Evolutionary conservation across 1,284 basidiomycete species (phyloP).

Genomic region (Ceratobasidium sp.): DNA sequence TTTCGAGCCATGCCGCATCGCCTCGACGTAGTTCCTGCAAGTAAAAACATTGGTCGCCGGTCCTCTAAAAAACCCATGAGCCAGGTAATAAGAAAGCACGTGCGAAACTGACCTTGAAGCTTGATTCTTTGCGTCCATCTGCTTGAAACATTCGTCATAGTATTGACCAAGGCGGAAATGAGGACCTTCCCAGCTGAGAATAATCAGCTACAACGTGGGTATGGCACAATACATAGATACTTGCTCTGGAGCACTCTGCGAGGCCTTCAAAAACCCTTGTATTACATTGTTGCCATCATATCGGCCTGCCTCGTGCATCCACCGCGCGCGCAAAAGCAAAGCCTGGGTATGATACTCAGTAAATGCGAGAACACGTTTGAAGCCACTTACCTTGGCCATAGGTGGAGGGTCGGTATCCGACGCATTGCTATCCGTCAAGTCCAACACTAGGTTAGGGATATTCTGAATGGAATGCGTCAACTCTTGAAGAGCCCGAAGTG

Average conservation of each 20-base stretch:
- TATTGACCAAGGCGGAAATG: conserved; percentile 87
- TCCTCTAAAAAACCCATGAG: conserved; percentile 7
- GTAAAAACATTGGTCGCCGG: conserved; percentile 41
- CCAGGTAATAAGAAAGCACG: background rate
- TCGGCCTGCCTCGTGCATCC: conserved; percentile 91
- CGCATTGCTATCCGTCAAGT: conserved; percentile 62
- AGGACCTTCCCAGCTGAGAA: conserved; percentile 79
- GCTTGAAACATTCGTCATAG: conserved; percentile 67
- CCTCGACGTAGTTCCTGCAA: conserved; percentile 64
- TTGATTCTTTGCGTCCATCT: conserved; percentile 28
- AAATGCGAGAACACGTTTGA: background rate
- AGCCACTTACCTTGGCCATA: conserved; percentile 71
- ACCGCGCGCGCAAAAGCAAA: conserved; percentile 84
- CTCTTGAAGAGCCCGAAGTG: conserved; percentile 86
- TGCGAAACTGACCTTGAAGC: conserved; percentile 35
- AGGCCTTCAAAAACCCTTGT: conserved; percentile 64
- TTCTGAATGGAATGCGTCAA: conserved; percentile 72
- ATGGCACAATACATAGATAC: background rate
- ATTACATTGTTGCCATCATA: conserved; percentile 72
- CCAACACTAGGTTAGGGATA: conserved; percentile 56
- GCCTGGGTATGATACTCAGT: conserved; percentile 61
- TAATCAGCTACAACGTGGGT: background rate
- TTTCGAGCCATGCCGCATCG: conserved; percentile 87
- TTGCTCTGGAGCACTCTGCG: conserved; percentile 21
- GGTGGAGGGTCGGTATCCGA: conserved; percentile 54